phyloP scores from a whole-genome alignment of 345 rosid genomes.

The Gossypium ekmanianum region DNA sequence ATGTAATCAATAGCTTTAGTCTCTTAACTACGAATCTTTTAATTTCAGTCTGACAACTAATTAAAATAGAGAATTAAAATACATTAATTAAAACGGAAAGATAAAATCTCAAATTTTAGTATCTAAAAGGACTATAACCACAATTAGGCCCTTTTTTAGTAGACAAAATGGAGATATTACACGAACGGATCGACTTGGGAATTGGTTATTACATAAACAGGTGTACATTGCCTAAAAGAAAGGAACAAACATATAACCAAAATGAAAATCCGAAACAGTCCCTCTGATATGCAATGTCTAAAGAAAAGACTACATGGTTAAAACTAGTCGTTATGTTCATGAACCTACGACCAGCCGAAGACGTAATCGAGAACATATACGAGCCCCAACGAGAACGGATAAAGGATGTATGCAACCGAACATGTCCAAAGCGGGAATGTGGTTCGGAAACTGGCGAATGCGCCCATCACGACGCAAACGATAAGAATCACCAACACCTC shows the following conservation, averaged over 20 bases:
- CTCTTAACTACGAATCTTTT: too few species aligned
- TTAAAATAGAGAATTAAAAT: too few species aligned
- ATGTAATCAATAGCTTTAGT: too few species aligned
- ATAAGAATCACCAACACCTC: conserved; percentile 87
- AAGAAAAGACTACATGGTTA: not conserved
- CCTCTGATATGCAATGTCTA: conserved; percentile 1
- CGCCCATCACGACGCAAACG: conserved; percentile 77
- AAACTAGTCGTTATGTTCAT: not conserved
- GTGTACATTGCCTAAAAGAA: not conserved
- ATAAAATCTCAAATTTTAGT: too few species aligned
- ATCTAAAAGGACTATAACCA: too few species aligned
- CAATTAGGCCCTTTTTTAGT: not conserved
- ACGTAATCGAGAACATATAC: conserved; percentile 81
- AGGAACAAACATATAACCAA: not conserved
- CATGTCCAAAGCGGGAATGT: conserved; percentile 93
- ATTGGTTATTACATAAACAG: not conserved
- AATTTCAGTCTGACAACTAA: too few species aligned
- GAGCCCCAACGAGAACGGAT: conserved; percentile 77
- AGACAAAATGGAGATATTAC: not conserved
- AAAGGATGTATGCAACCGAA: conserved; percentile 60
- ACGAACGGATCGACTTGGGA: not conserved
- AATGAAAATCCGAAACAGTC: not conserved
- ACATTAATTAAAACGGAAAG: too few species aligned
- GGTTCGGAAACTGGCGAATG: conserved; percentile 79
- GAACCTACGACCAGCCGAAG: conserved; percentile 77